Percentiles rank a stretch among this genome's conserved stretches.
Conservation (phyloP, 306 rosid species). For the Mimosa bimucronata region DNA sequence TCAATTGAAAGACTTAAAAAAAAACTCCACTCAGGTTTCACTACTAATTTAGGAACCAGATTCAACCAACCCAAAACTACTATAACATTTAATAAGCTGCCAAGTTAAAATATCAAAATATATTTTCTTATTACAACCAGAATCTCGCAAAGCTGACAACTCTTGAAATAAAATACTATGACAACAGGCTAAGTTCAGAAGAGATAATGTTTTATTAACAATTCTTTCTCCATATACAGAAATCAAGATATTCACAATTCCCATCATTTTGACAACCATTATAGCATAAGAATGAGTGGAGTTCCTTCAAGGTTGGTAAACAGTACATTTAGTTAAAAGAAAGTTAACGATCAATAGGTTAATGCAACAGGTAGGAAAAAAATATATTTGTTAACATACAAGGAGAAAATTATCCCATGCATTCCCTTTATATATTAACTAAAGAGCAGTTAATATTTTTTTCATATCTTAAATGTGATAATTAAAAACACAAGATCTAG, state of each 20-base stretch:
- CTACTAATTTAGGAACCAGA: slow-evolving; percentile 10
- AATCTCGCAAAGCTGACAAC: background rate
- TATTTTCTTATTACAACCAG: background rate
- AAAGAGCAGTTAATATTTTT: background rate
- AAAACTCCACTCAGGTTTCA: background rate
- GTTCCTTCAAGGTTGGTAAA: background rate
- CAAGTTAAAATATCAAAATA: slow-evolving; percentile 4
- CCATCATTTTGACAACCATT: background rate
- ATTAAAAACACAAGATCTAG: background rate
- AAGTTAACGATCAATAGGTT: background rate
- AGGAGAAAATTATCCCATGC: background rate
- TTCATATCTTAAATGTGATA: background rate
- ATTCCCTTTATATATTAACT: background rate
- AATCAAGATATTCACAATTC: background rate
- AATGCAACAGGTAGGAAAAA: background rate
- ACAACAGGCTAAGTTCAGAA: background rate
- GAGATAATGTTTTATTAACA: background rate
- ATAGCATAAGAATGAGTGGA: background rate
- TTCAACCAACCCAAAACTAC: slow-evolving; percentile 7
- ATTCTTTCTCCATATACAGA: background rate
- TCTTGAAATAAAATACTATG: background rate
- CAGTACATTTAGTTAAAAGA: background rate
- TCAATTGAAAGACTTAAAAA: background rate
- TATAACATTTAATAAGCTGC: slow-evolving; percentile 14
- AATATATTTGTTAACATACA: background rate